These are phyloP conservation scores for Astrephomene gubernaculifera DNA, from an alignment of 139 green algal genomes.

Conservation along the genomic window DNA sequence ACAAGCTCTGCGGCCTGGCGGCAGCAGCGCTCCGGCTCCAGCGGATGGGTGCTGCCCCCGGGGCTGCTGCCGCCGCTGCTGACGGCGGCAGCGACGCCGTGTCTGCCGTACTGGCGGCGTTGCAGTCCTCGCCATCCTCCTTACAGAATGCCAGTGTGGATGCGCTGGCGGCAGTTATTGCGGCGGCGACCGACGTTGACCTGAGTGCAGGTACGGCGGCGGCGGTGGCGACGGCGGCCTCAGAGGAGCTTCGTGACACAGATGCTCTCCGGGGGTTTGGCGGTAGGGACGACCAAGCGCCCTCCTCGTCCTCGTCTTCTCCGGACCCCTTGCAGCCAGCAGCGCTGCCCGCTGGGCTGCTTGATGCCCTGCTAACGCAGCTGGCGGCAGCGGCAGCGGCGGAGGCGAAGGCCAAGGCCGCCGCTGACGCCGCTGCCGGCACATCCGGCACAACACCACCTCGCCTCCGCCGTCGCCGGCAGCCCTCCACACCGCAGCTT, in stretches of 20 bases:
- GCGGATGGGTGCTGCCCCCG: background rate
- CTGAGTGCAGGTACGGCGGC: too few relatives aligned
- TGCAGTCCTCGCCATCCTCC: background rate
- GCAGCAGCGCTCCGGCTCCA: conserved; percentile 18
- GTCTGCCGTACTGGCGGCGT: background rate
- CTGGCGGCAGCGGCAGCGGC: background rate
- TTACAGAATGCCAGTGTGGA: background rate
- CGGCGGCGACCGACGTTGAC: too few relatives aligned
- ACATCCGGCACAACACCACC: too few relatives aligned
- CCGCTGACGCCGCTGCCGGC: background rate
- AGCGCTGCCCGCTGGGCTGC: background rate
- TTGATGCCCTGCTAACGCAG: background rate
- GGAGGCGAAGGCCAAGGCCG: background rate
- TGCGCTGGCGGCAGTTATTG: background rate
- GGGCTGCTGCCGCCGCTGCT: too few relatives aligned
- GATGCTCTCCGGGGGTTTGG: background rate
- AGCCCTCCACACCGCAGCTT: background rate
- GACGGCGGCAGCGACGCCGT: background rate
- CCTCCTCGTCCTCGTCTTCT: background rate
- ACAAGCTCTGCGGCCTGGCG: conserved; percentile 3
- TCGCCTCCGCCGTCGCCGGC: background rate
- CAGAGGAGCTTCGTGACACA: background rate
- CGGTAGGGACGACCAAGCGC: background rate
- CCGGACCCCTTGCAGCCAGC: background rate
- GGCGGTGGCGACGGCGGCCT: background rate